Evolutionary conservation across 2,329 filamentous ascomycete species (phyloP).

Genomic region (Setomelanomma holmii): DNA sequence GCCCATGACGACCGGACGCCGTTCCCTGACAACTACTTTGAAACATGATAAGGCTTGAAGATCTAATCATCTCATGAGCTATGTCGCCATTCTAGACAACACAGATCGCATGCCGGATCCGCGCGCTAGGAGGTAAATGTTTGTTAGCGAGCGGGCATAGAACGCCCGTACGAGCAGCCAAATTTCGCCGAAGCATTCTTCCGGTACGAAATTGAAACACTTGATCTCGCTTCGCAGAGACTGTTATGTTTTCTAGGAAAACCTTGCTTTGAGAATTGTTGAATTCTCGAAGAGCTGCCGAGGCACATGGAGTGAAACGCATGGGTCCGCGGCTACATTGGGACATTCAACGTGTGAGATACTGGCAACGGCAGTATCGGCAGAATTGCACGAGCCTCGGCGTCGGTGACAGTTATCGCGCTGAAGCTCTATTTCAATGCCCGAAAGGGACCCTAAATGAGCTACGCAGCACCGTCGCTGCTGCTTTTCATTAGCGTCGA

Average conservation of each 20-base stretch:
- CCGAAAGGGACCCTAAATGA: slow-evolving; percentile 4
- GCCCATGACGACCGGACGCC: background rate
- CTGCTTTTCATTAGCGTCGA: background rate
- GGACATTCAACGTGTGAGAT: background rate
- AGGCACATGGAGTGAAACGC: slow-evolving; percentile 3
- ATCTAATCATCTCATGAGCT: background rate
- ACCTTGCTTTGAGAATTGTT: background rate
- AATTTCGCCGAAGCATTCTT: slow-evolving; percentile 26
- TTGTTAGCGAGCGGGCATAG: slow-evolving; percentile 19
- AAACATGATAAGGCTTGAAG: background rate
- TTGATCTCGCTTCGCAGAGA: slow-evolving; percentile 18
- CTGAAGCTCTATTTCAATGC: slow-evolving; percentile 7
- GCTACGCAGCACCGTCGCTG: background rate
- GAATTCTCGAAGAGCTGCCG: slow-evolving; percentile 11
- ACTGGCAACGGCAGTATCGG: background rate
- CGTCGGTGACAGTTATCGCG: slow-evolving; percentile 6
- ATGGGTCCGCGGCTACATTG: slow-evolving; percentile 2
- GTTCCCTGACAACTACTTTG: slow-evolving; percentile 2
- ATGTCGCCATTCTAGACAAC: slow-evolving; percentile 8
- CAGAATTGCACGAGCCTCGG: slow-evolving; percentile 11
- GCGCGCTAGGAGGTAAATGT: slow-evolving; percentile 7
- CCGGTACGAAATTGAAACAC: slow-evolving; percentile 15
- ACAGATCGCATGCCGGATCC: slow-evolving; percentile 8
- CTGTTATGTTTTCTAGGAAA: slow-evolving; percentile 3
- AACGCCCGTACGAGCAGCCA: slow-evolving; percentile 11